Percentiles rank a stretch among this genome's conserved stretches.
Conservation (phyloP, 768 basidiomycete genomes). For the Megacollybia marginata region DNA sequence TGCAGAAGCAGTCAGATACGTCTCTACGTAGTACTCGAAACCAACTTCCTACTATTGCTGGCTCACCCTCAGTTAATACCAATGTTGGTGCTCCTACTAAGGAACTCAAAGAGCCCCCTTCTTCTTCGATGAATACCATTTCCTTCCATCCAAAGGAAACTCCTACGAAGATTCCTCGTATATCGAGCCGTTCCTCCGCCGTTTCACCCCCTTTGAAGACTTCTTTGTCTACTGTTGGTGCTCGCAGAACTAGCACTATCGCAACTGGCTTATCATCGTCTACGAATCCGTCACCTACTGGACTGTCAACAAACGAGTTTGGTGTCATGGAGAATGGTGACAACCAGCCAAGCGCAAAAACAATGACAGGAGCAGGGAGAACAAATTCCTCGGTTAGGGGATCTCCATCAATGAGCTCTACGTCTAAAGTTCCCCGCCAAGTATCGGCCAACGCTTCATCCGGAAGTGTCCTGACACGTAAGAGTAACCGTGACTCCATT, state of each 20-base stretch:
- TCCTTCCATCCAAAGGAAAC: constrained; percentile 67
- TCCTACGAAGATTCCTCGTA: constrained; percentile 89
- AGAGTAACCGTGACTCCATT: constrained; percentile 71
- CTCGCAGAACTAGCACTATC: constrained; percentile 62
- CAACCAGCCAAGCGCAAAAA: constrained; percentile 32
- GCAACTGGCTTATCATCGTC: constrained; percentile 46
- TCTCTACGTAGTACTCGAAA: constrained; percentile 65
- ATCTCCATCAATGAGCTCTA: constrained; percentile 52
- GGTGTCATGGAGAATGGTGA: constrained; percentile 69
- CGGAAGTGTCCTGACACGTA: constrained; percentile 46
- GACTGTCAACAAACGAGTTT: constrained; percentile 60
- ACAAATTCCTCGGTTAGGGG: constrained; percentile 53
- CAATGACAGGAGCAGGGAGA: constrained; percentile 20
- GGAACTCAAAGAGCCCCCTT: constrained; percentile 50
- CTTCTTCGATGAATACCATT: constrained; percentile 43
- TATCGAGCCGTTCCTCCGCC: constrained; percentile 78
- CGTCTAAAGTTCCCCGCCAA: constrained; percentile 63
- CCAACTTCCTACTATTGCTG: constrained; percentile 85
- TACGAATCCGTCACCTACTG: constrained; percentile 57
- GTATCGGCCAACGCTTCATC: constrained; percentile 39
- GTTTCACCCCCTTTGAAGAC: constrained; percentile 64
- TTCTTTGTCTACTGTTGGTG: constrained; percentile 39
- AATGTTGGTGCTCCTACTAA: constrained; percentile 41
- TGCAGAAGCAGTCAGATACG: constrained; percentile 82
- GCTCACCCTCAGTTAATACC: constrained; percentile 83